Base-by-base conservation (phyloP, 352 stramenopile genomes). In the Pythium phragmiticola region DNA sequence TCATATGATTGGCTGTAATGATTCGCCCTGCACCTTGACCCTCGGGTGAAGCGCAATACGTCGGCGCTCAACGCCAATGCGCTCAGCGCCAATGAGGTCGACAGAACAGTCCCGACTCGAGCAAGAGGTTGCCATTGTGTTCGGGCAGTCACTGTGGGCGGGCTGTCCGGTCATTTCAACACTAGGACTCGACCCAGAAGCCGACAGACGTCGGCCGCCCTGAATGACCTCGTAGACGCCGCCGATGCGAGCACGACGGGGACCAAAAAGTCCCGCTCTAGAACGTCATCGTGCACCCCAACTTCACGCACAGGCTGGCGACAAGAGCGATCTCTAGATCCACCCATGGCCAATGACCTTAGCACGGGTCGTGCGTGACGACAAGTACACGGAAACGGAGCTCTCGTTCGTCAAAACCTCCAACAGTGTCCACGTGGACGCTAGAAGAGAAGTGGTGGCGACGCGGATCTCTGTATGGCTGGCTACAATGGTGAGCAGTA, bases 91-190 rank as follows among this genome's bases (percentile, higher is more conserved):
- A n/a, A 9, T 26, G 13, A 60, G 19, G 26, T 70, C 37, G 23
- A 45, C 33, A 65, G 17, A 16, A n/a, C n/a, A 60, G 64, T 50
- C 39, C 34, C 21, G 49, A 42, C 28, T 69, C 48, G 63, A 5
- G 39, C 4, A 26, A 51, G 75, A 70, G 41, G 13, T 66, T 48
- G 74, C 65, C 43, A 68, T 73, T 5, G 62, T 73, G 46, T 86
- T 75, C 46, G n/a, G 54, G 6, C 70, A 57, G 82, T 86, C 23
- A 59, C 86, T 30, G 55, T 68, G 7, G 77, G 68, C 7, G 65
- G 78, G 36, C 64, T 79, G 4, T 73, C 78, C 7, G 70, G 63
- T 12, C 30, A 28, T 12, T 70, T 70, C 41, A 23, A 60, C 34
- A 3, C 14, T 47, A 23, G 26, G 26, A 30, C 3, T 30, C 4